A percentile compares a stretch with the other conserved stretches of the same genome.
phyloP scores from a whole-genome alignment of 257 asterid species.

The Solanum acaule region DNA sequence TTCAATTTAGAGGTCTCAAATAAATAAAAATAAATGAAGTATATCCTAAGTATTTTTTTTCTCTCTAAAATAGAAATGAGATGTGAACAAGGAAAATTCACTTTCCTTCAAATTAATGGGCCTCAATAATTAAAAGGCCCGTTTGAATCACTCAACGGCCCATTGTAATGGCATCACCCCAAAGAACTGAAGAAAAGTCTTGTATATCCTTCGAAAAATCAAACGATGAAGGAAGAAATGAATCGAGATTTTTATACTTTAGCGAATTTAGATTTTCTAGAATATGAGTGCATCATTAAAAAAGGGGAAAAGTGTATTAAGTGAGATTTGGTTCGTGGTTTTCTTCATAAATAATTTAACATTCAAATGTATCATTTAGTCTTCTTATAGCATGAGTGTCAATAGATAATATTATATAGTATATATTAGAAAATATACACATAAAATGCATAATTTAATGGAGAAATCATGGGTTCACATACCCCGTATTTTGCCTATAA shows the following conservation, averaged over 20 bases:
- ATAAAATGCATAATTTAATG: not conserved
- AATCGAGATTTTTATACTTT: not conserved
- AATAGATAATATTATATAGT: no score
- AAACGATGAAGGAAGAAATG: not conserved
- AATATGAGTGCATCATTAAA: no score
- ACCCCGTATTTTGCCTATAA: not conserved
- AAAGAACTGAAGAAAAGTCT: not conserved
- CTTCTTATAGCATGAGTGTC: not conserved
- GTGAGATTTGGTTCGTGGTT: not conserved
- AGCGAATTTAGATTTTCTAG: not conserved
- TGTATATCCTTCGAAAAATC: not conserved
- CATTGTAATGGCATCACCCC: not conserved
- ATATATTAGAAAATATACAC: no score
- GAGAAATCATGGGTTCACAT: not conserved
- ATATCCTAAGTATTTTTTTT: no score
- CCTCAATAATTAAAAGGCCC: not conserved
- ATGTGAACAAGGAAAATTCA: not conserved
- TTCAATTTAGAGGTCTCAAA: no score
- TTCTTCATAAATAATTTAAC: not conserved
- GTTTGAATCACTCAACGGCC: not conserved
- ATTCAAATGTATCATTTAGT: no score
- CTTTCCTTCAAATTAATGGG: not conserved
- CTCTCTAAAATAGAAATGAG: not conserved
- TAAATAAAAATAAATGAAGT: no score
- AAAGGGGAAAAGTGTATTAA: accelerated